These are phyloP conservation scores for Laetiporus sulphureus DNA, from an alignment of 1,284 basidiomycete genomes.

Conservation along the genomic window DNA sequence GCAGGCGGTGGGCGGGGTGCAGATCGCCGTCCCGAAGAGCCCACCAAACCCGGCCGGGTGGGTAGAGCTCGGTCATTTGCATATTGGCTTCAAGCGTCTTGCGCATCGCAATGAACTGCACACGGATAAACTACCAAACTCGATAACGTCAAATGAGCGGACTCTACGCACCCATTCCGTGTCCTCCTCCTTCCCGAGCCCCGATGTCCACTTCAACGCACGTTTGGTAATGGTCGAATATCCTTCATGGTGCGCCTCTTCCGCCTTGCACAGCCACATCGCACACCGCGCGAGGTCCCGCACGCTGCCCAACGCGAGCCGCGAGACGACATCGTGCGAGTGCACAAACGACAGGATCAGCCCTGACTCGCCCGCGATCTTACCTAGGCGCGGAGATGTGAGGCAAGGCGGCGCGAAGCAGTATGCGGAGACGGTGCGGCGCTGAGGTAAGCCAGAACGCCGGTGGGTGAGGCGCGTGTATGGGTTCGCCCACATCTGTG, in stretches of 20 bases:
- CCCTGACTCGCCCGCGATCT: slow-evolving; percentile 17
- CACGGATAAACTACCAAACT: slow-evolving; percentile 1
- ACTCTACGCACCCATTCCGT: slow-evolving; percentile 51
- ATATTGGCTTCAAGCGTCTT: slow-evolving; percentile 85
- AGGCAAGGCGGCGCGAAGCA: slow-evolving; percentile 76
- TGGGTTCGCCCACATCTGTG: slow-evolving; percentile 80
- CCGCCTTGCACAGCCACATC: slow-evolving; percentile 73
- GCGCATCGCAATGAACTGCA: slow-evolving; percentile 67
- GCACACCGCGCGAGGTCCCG: slow-evolving; percentile 71
- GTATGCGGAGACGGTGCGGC: slow-evolving; percentile 65
- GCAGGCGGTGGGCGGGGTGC: slow-evolving; percentile 41
- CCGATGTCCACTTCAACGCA: slow-evolving; percentile 53
- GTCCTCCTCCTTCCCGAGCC: slow-evolving; percentile 46
- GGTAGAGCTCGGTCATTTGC: slow-evolving; percentile 68
- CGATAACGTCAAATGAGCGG: slow-evolving; percentile 4
- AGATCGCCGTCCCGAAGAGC: slow-evolving; percentile 65
- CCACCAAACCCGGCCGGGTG: slow-evolving; percentile 77
- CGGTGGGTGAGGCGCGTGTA: slow-evolving; percentile 65
- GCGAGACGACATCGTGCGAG: slow-evolving; percentile 76
- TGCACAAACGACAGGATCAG: slow-evolving; percentile 76
- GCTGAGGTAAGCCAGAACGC: slow-evolving; percentile 64
- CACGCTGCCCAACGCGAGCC: slow-evolving; percentile 73
- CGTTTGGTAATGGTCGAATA: slow-evolving; percentile 55
- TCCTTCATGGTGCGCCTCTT: slow-evolving; percentile 37
- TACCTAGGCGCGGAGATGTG: slow-evolving; percentile 11